Evolutionary conservation across 805 yeast species (phyloP).

Genomic region (Maudiozyma barnettii): DNA sequence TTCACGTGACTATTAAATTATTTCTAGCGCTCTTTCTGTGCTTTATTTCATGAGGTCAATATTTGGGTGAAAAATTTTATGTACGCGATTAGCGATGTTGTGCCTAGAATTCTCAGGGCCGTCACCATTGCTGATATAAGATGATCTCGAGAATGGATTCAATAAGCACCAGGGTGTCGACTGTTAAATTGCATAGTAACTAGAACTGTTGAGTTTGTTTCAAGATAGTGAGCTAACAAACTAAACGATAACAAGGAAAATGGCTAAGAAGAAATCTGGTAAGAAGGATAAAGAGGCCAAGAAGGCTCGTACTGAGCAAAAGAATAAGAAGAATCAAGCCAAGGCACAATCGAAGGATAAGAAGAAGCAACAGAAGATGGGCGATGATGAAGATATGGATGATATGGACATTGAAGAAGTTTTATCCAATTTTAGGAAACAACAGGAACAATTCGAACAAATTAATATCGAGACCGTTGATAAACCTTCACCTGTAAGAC

Average conservation of each 20-base stretch:
- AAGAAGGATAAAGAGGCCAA: slow-evolving; percentile 86
- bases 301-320: slow-evolving; percentile 78
- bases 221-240: background rate
- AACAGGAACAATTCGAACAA: slow-evolving; percentile 72
- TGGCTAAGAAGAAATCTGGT: slow-evolving; percentile 66
- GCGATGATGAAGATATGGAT: slow-evolving; percentile 72
- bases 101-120: too few relatives aligned
- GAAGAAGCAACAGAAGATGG: slow-evolving; percentile 58
- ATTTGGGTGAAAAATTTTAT: background rate
- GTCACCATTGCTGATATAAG: too few relatives aligned
- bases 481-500: slow-evolving; percentile 44
- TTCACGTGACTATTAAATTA: too few relatives aligned
- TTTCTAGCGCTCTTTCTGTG: background rate
- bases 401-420: slow-evolving; percentile 82
- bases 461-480: slow-evolving; percentile 49
- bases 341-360: slow-evolving; percentile 71
- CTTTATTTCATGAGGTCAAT: too few relatives aligned
- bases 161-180: too few relatives aligned
- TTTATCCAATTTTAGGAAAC: slow-evolving; percentile 62
- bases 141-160: too few relatives aligned
- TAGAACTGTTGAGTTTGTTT: too few relatives aligned
- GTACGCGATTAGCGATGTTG: too few relatives aligned
- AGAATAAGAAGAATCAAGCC: slow-evolving; percentile 61
- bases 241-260: slow-evolving; percentile 20
- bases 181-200: too few relatives aligned